A percentile compares a stretch with the other conserved stretches of the same genome.
Conservation (phyloP, 2,329 filamentous ascomycete species). For the Penicillium sp. region DNA sequence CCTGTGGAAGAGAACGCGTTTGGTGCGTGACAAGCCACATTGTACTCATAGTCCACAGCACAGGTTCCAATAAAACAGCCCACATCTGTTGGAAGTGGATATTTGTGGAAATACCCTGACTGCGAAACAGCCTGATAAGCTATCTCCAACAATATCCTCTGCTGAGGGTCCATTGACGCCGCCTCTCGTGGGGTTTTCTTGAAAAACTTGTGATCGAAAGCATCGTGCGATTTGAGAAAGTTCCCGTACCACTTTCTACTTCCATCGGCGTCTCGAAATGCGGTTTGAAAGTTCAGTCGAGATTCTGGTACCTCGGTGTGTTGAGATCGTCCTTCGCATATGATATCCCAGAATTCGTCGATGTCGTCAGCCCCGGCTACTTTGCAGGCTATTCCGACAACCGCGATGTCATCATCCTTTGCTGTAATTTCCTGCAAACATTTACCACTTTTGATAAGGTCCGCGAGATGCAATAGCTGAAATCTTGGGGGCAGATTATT, state of each 20-base stretch:
- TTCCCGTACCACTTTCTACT: slow-evolving; percentile 9
- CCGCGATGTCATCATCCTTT: slow-evolving; percentile 29
- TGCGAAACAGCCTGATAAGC: slow-evolving; percentile 36
- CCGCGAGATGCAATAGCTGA: neutral
- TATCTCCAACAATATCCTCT: slow-evolving; percentile 24
- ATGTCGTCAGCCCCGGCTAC: slow-evolving; percentile 38
- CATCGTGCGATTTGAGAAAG: slow-evolving; percentile 7
- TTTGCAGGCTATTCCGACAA: slow-evolving; percentile 42
- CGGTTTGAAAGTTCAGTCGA: neutral
- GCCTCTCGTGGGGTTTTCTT: slow-evolving; percentile 1
- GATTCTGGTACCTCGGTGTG: slow-evolving; percentile 29
- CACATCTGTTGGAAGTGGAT: slow-evolving; percentile 9
- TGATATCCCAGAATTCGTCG: slow-evolving; percentile 37
- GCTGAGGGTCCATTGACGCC: neutral
- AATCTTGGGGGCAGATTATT: neutral
- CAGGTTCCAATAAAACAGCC: slow-evolving; percentile 32
- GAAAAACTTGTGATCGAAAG: slow-evolving; percentile 31
- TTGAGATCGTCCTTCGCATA: slow-evolving; percentile 32
- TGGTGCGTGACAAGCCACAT: slow-evolving; percentile 28
- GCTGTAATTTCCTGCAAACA: neutral
- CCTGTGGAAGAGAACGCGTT: slow-evolving; percentile 32
- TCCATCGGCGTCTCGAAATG: slow-evolving; percentile 20
- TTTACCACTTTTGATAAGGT: neutral
- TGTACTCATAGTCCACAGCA: slow-evolving; percentile 30
- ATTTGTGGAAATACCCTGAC: slow-evolving; percentile 28